phyloP scores from a whole-genome alignment of 352 stramenopile genomes.

The Phytophthora lateralis region DNA sequence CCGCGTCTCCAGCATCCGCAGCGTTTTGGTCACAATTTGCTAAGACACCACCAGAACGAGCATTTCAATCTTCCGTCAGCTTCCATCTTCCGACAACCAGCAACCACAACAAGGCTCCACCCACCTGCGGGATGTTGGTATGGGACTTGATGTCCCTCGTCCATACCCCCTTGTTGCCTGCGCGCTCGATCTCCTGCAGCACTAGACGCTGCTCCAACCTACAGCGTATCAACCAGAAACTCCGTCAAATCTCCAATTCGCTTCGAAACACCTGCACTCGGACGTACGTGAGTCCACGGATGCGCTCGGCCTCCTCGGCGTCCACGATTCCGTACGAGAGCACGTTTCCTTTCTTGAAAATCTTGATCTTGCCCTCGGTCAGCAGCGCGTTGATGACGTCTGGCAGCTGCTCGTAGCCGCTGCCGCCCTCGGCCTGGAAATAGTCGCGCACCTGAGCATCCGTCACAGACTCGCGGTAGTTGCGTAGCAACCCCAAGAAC shows the following conservation, averaged over 20 bases:
- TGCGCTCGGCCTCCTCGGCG: slow-evolving; percentile 84
- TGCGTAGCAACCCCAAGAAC: slow-evolving; percentile 81
- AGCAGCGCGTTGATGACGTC: slow-evolving; percentile 86
- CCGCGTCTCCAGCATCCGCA: slow-evolving; percentile 96
- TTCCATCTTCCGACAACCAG: neutral
- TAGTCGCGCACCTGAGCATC: slow-evolving; percentile 82
- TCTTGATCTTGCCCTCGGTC: slow-evolving; percentile 88
- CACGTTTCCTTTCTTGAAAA: slow-evolving; percentile 88
- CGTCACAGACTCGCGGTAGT: slow-evolving; percentile 80
- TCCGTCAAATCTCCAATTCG: slow-evolving; percentile 8
- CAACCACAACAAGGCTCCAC: slow-evolving; percentile 3
- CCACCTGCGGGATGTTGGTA: slow-evolving; percentile 95
- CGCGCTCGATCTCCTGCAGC: slow-evolving; percentile 95
- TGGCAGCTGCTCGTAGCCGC: slow-evolving; percentile 86
- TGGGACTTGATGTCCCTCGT: slow-evolving; percentile 98
- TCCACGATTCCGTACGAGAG: slow-evolving; percentile 85
- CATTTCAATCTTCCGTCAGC: slow-evolving; percentile 8
- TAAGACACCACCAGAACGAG: slow-evolving; percentile 31
- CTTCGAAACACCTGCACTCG: neutral
- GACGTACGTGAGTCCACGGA: slow-evolving; percentile 83
- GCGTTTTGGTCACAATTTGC: slow-evolving; percentile 97
- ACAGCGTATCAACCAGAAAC: slow-evolving; percentile 26
- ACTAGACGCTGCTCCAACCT: slow-evolving; percentile 87
- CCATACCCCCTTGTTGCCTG: slow-evolving; percentile 98
- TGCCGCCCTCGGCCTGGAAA: slow-evolving; percentile 62